Conservation (phyloP, 2,329 filamentous ascomycete species). For the Bipolaris gigantea region DNA sequence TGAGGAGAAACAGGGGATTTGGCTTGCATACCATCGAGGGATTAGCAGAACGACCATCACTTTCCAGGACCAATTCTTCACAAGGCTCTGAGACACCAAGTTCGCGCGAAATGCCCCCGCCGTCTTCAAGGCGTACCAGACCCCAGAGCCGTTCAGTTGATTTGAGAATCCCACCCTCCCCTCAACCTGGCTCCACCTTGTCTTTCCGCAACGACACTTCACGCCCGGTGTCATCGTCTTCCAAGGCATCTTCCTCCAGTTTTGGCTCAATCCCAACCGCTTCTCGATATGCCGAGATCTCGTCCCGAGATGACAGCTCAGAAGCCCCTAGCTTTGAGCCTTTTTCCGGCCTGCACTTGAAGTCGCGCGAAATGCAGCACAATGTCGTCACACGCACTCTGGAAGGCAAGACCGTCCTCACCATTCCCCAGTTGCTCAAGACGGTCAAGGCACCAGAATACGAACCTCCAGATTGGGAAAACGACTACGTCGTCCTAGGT, state of each 20-base stretch:
- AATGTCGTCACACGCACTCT: constrained; percentile 76
- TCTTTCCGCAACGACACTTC: constrained; percentile 25
- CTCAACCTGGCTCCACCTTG: constrained; percentile 28
- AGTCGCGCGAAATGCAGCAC: constrained; percentile 80
- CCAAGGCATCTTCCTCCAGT: constrained; percentile 26
- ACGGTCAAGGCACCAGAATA: constrained; percentile 82
- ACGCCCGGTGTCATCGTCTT: constrained; percentile 24
- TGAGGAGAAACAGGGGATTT: constrained; percentile 47
- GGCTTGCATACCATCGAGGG: constrained; percentile 37
- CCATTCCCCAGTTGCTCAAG: constrained; percentile 78
- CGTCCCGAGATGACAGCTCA: constrained; percentile 49
- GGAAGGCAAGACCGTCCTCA: constrained; percentile 73
- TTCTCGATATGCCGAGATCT: constrained; percentile 38
- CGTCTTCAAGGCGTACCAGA: constrained; percentile 10
- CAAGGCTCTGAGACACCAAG: constrained; percentile 27
- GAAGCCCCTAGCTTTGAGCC: constrained; percentile 66
- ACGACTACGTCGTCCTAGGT: constrained; percentile 86
- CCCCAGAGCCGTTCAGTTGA: constrained; percentile 24
- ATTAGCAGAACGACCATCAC: constrained; percentile 25
- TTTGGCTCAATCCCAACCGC: constrained; percentile 24
- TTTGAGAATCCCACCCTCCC: constrained; percentile 14
- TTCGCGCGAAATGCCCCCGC: constrained; percentile 25
- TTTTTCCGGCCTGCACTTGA: constrained; percentile 83
- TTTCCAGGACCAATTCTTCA: constrained; percentile 34
- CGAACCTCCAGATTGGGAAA: constrained; percentile 76